Evolutionary conservation across 2,329 filamentous ascomycete species (phyloP).

Genomic region (Cryoendolithus antarcticus): DNA sequence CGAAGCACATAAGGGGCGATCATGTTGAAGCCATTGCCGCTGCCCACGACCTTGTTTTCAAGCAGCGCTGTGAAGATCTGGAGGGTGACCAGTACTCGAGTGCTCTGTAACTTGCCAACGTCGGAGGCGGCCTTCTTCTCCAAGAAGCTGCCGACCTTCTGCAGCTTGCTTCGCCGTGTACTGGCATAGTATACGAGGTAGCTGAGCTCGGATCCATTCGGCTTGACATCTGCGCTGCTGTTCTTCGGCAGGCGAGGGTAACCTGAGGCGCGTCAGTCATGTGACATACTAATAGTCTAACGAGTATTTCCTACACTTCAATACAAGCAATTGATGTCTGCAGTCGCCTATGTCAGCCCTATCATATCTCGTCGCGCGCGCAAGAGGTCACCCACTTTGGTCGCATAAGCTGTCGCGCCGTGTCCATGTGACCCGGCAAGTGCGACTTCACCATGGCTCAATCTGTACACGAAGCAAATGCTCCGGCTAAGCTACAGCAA

Average conservation of each 20-base stretch:
- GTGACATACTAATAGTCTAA: too few relatives aligned
- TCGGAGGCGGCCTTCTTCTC: conserved; percentile 89
- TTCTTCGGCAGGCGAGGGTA: conserved; percentile 89
- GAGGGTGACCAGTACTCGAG: conserved; percentile 79
- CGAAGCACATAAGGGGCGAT: conserved; percentile 72
- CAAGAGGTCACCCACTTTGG: conserved; percentile 1
- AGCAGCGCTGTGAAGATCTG: conserved; percentile 85
- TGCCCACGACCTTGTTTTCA: conserved; percentile 52
- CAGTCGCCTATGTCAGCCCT: conserved; percentile 65
- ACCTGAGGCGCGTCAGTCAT: too few relatives aligned
- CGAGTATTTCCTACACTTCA: too few relatives aligned
- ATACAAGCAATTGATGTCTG: conserved; percentile 87
- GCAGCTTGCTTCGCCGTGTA: conserved; percentile 85
- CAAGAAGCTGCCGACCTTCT: conserved; percentile 88
- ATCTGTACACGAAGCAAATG: too few relatives aligned
- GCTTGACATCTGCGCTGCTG: conserved; percentile 72
- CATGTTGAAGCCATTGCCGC: conserved; percentile 73
- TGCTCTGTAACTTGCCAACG: conserved; percentile 77
- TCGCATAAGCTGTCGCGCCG: conserved; percentile 7
- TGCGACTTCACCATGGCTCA: conserved; percentile 15
- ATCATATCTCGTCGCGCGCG: conserved; percentile 1
- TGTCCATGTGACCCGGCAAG: conserved; percentile 17
- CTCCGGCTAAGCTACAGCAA: too few relatives aligned
- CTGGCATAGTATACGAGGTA: conserved; percentile 96
- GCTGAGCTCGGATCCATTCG: conserved; percentile 91